Base-by-base conservation (phyloP, 73 alveolate genomes). In the Symbiodinium pilosum region DNA sequence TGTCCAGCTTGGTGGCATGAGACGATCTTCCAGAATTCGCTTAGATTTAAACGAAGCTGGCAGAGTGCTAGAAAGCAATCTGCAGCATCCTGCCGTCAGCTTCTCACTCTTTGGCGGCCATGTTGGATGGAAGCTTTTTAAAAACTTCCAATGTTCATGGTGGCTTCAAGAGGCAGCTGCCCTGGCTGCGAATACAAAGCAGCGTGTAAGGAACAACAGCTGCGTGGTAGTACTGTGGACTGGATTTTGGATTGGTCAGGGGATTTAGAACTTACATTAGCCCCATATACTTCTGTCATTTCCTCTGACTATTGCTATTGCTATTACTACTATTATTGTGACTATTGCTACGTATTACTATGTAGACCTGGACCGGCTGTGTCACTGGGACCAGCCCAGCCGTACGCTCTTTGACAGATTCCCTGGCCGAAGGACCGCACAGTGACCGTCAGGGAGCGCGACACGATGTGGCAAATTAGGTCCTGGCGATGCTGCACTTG, bases 371-470 rank as follows among this genome's bases (percentile, higher is more conserved):
- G n/a, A n/a, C n/a, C n/a, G n/a, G n/a, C n/a, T n/a, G n/a, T n/a
- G n/a, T n/a, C n/a, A n/a, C n/a, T n/a, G n/a, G n/a, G n/a, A n/a
- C n/a, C n/a, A n/a, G n/a, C n/a, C n/a, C n/a, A n/a, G n/a, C n/a
- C n/a, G n/a, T n/a, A n/a, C n/a, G n/a, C n/a, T n/a, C n/a, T n/a
- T n/a, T n/a, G n/a, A n/a, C n/a, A n/a, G n/a, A n/a, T n/a, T n/a
- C 14, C 59, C 59, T 9, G 20, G 24, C 38, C 34, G 87, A 40
- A 92, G 99, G 99, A 99, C 71, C 81, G 99, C 93, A 99, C 99
- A 77, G 99, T 99, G 83, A 99, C 99, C 41, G 87, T 99, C 52
- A 96, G 99, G 73, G 99, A 99, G 92, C 99, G 99, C 26, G 99
- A 93, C 98, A 98, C 99, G 69, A 98, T 98, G 99, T 92, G 99